Percentiles rank a stretch among this genome's conserved stretches.
Conservation (phyloP, 768 basidiomycete genomes). For the Infundibulicybe gibba region DNA sequence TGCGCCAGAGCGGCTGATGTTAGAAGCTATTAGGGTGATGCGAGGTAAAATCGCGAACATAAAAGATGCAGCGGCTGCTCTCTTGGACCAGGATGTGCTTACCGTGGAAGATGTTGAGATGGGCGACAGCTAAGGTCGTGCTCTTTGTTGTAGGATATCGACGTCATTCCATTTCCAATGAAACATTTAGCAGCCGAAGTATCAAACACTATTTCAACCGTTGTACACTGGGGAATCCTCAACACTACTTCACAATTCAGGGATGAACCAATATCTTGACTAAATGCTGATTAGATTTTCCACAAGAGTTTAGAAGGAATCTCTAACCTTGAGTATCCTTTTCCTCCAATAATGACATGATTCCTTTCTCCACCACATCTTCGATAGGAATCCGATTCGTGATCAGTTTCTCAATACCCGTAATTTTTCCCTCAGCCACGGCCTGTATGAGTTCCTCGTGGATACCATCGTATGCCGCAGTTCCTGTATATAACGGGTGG, state of each 20-base stretch:
- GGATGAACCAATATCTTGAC: conserved; percentile 37
- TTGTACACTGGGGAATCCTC: no score
- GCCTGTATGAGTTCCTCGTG: conserved; percentile 35
- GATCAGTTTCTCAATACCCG: conserved; percentile 35
- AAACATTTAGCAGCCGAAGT: no score
- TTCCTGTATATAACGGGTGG: conserved; percentile 16
- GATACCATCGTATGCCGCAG: conserved; percentile 32
- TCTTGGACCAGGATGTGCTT: conserved; percentile 35
- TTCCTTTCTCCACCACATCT: conserved; percentile 39
- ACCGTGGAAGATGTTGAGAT: no score
- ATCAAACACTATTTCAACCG: no score
- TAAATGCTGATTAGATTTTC: conserved; percentile 6
- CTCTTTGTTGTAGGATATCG: no score
- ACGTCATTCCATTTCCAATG: no score
- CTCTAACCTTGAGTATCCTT: conserved; percentile 37
- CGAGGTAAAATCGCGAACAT: conserved; percentile 69
- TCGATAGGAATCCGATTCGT: conserved; percentile 36
- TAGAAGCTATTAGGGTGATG: conserved; percentile 80
- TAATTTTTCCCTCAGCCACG: conserved; percentile 33
- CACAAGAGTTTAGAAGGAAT: not conserved
- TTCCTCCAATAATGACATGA: conserved; percentile 33
- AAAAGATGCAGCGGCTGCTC: conserved; percentile 52
- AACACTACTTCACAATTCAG: not conserved
- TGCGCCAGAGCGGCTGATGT: conserved; percentile 75
- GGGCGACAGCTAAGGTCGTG: no score